Evolutionary conservation across 2,329 filamentous ascomycete species (phyloP).

Genomic region (Thelonectria olida): DNA sequence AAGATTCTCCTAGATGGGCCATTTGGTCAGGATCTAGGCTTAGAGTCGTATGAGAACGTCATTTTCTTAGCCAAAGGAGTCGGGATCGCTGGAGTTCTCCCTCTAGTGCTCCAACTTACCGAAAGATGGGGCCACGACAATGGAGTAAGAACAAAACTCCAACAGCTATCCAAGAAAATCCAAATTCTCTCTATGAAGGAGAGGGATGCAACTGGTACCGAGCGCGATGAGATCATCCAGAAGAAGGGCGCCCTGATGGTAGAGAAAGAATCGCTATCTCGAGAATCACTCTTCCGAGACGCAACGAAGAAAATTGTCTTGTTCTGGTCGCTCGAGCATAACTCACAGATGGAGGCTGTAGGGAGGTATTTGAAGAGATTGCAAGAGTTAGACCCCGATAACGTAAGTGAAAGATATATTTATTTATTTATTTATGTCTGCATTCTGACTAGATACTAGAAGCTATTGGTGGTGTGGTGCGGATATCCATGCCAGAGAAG

Average conservation of each 20-base stretch:
- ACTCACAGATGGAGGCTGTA: constrained; percentile 9
- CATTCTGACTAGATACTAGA: neutral
- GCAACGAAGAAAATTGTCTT: constrained; percentile 4
- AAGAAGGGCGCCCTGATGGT: neutral
- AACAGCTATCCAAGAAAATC: neutral
- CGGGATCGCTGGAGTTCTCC: constrained; percentile 9
- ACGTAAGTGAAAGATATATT: neutral
- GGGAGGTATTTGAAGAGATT: neutral
- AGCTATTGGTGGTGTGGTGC: constrained; percentile 13
- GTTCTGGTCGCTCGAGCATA: constrained; percentile 17
- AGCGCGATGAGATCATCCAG: neutral
- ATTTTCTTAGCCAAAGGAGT: constrained; percentile 19
- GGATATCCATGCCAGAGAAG: constrained; percentile 10
- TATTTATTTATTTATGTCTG: neutral
- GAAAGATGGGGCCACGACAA: constrained; percentile 7
- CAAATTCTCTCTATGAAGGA: neutral
- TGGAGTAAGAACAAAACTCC: neutral
- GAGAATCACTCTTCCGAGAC: constrained; percentile 10
- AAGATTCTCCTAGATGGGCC: constrained; percentile 15
- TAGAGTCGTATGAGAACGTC: constrained; percentile 11
- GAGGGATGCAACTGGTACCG: neutral
- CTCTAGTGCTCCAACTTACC: neutral
- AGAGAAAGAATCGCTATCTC: neutral
- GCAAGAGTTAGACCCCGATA: constrained; percentile 4
- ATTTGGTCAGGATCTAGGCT: neutral